Percentiles rank a stretch among this genome's conserved stretches.
Evolutionary conservation across 2,329 filamentous ascomycete species (phyloP).

Genomic region (Pestalotiopsis sp.): DNA sequence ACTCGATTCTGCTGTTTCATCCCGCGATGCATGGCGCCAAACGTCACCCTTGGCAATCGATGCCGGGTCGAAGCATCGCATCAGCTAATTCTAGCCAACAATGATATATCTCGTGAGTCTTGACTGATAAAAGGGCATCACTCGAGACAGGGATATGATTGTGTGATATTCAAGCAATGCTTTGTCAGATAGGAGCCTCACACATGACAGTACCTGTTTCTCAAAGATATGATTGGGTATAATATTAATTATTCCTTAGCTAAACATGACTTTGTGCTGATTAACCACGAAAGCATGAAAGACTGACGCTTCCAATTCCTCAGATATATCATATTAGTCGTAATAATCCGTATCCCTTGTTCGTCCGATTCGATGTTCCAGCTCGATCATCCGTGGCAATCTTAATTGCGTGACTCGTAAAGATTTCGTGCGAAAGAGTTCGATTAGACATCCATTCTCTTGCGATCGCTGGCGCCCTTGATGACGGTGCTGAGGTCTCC

Average conservation of each 20-base stretch:
- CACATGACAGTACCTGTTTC: background rate
- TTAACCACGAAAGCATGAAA: background rate
- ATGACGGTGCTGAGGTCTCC: slow-evolving; percentile 25
- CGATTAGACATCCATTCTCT: background rate
- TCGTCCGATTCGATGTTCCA: background rate
- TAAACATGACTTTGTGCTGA: background rate
- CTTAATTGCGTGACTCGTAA: background rate
- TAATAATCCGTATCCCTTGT: background rate
- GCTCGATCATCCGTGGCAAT: background rate
- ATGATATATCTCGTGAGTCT: background rate
- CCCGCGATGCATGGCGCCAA: background rate
- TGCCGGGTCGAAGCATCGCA: background rate
- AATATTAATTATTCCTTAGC: background rate
- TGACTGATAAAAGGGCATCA: background rate
- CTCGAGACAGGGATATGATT: too few species aligned
- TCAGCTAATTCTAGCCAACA: background rate
- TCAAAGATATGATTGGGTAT: background rate
- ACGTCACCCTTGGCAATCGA: background rate
- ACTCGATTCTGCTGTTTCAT: background rate
- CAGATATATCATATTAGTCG: background rate
- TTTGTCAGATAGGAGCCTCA: background rate
- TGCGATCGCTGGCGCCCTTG: slow-evolving; percentile 18
- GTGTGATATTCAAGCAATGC: background rate
- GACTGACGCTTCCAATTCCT: background rate
- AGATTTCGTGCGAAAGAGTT: background rate